Evolutionary conservation across 1,139 yeast species (phyloP).

Genomic region (Candida sojae): DNA sequence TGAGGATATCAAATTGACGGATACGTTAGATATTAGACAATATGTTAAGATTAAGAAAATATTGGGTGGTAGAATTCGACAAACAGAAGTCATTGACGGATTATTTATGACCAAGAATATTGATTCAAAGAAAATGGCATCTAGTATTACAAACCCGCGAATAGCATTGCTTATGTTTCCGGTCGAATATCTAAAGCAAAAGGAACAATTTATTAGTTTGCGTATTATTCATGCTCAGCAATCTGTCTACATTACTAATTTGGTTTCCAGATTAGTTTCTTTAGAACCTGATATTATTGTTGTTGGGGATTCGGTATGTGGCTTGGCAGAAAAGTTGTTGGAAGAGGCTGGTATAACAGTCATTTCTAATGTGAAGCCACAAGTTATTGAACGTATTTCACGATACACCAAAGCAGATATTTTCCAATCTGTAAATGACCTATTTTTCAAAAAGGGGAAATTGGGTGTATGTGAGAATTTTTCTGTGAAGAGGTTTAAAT

Average conservation of each 20-base stretch:
- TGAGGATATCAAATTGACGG: constrained; percentile 47
- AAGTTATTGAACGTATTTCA: constrained; percentile 78
- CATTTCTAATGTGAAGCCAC: constrained; percentile 77
- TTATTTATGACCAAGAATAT: constrained; percentile 81
- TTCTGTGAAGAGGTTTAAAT: constrained; percentile 66
- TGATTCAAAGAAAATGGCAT: constrained; percentile 81
- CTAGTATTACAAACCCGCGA: constrained; percentile 62
- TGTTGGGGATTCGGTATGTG: constrained; percentile 81
- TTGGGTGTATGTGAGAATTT: constrained; percentile 76
- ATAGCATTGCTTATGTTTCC: constrained; percentile 88
- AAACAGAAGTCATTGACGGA: constrained; percentile 72
- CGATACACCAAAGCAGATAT: constrained; percentile 84
- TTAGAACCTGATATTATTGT: constrained; percentile 79
- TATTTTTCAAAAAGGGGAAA: constrained; percentile 50
- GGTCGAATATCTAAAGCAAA: constrained; percentile 73
- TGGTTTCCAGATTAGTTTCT: constrained; percentile 77
- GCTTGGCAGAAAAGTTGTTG: constrained; percentile 72
- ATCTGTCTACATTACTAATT: constrained; percentile 75
- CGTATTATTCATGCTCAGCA: constrained; percentile 89
- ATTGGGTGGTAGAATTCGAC: constrained; percentile 67
- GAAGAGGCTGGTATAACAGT: constrained; percentile 79
- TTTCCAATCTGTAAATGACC: constrained; percentile 48
- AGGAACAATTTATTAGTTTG: constrained; percentile 77
- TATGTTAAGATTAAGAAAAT: constrained; percentile 85
- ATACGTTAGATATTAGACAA: constrained; percentile 81